phyloP scores from a whole-genome alignment of 148 eudicot genomes.

The Rhododendron henanense region DNA sequence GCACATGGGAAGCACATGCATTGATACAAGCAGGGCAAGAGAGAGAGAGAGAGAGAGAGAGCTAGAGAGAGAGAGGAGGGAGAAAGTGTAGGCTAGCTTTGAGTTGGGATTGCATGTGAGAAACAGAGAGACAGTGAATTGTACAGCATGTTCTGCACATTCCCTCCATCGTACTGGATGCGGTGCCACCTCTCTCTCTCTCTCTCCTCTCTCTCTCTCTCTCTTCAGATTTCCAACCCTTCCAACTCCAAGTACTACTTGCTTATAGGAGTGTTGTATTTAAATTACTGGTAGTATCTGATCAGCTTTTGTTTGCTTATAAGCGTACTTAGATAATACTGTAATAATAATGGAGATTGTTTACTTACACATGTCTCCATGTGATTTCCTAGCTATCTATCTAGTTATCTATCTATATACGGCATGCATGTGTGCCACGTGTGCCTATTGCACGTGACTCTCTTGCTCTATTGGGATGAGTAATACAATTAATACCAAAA shows the following conservation, averaged over 20 bases:
- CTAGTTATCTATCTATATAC: not conserved
- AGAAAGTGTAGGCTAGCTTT: not conserved
- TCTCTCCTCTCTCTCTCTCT: too few relatives aligned
- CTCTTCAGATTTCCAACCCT: not conserved
- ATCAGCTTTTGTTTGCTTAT: not conserved
- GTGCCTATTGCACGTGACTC: conserved; percentile 1
- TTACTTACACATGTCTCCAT: conserved; percentile 11
- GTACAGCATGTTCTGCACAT: conserved; percentile 43
- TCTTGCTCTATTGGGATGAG: not conserved
- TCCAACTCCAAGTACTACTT: not conserved
- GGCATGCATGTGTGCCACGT: conserved; percentile 1
- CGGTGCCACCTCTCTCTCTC: not conserved
- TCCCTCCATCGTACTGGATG: conserved; percentile 24
- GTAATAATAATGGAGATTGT: not conserved
- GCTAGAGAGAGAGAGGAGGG: not conserved
- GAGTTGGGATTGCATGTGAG: conserved; percentile 20
- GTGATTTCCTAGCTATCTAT: conserved; percentile 4
- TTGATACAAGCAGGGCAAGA: not conserved
- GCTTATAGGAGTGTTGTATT: too few relatives aligned
- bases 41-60: not conserved
- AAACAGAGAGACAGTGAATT: conserved; percentile 30
- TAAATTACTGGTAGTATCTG: too few relatives aligned
- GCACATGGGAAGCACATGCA: conserved; percentile 43
- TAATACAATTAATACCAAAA: too few relatives aligned
- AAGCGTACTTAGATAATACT: not conserved